Conservation (phyloP, 2,329 filamentous ascomycete species). For the Ambrosiella xylebori region DNA sequence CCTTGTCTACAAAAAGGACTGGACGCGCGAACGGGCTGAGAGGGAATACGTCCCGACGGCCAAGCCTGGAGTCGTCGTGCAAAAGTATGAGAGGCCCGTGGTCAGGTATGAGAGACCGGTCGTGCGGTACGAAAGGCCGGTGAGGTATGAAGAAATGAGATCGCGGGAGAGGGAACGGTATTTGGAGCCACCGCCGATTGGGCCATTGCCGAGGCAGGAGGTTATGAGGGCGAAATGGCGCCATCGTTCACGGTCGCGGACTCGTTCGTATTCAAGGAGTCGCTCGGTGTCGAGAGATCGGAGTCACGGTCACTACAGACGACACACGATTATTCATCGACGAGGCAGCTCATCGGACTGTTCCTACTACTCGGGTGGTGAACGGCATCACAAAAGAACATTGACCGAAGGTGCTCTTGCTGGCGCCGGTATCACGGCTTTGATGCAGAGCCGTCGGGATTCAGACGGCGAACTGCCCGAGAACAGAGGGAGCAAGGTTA, state of each 20-base stretch:
- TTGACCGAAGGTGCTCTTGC: conserved; percentile 48
- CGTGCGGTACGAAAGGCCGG: conserved; percentile 22
- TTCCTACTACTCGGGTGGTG: conserved; percentile 14
- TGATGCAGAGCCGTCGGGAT: conserved; percentile 37
- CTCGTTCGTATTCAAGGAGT: conserved; percentile 20
- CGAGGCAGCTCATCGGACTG: conserved; percentile 26
- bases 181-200: conserved; percentile 16
- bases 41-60: conserved; percentile 33
- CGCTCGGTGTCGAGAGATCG: conserved; percentile 21
- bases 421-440: conserved; percentile 43
- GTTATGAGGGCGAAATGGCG: conserved; percentile 15
- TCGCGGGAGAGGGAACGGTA: conserved; percentile 16
- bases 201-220: conserved; percentile 16
- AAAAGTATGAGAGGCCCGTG: conserved; percentile 7
- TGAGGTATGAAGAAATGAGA: conserved; percentile 20
- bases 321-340: conserved; percentile 24
- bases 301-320: conserved; percentile 26
- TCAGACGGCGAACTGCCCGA: conserved; percentile 32
- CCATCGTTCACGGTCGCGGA: conserved; percentile 22
- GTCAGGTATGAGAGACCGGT: background rate
- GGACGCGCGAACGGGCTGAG: conserved; percentile 25
- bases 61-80: conserved; percentile 6
- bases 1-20: conserved; percentile 20
- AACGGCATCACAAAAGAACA: conserved; percentile 37
- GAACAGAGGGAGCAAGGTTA: conserved; percentile 38